Base-by-base conservation (phyloP, 176 grass and related monocot genomes). In the Eragrostis curvula region DNA sequence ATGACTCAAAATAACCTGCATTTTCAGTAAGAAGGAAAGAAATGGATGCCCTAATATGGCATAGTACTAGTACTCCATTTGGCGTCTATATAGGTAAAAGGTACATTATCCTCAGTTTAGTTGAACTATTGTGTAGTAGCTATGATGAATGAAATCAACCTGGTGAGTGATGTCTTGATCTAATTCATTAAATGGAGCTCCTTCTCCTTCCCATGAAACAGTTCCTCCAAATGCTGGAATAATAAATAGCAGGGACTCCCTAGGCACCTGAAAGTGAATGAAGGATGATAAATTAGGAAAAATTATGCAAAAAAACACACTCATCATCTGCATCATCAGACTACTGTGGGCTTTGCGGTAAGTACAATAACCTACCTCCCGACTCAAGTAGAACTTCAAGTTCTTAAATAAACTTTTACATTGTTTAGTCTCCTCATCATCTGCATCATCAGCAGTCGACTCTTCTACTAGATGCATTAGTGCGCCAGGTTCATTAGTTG, bases 401-500 rank as follows among this genome's bases (percentile, higher is more conserved):
- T 90, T 93, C 81, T 80, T 96, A 70, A 99, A 99, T 68, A 99
- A 88, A 71, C 66, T 90, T 87, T 81, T 96, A 70, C 91, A 94
- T 46, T 96, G 85, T 71, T 88, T 99, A 42, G 89, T 91, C 62
- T 85, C 78, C 8, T 74, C 16, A 1, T 99, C 91, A 7, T 88
- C 87, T 58, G 77, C 80, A 55, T 93, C 96, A 78, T 52, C 80
- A 73, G 47, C 81, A 87, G 76, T 81, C 24, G 89, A 81, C 86
- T 99, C 93, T 81, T 93, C 93, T 52, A 99, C 69, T 74, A 99
- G 90, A 85, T 96, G 87, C 96, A 99, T 99, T 57, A 99, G 81
- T 13, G 93, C 79, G 65, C 96, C 96, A 79, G 93, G 93, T 90
- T 99, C 96, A 78, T 99, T 99, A 82, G 89, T 52, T 48, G 90